Evolutionary conservation across 2,329 filamentous ascomycete species (phyloP), one percentile per base, ranked within the genome.

Genomic region (Colletotrichum sidae): DNA sequence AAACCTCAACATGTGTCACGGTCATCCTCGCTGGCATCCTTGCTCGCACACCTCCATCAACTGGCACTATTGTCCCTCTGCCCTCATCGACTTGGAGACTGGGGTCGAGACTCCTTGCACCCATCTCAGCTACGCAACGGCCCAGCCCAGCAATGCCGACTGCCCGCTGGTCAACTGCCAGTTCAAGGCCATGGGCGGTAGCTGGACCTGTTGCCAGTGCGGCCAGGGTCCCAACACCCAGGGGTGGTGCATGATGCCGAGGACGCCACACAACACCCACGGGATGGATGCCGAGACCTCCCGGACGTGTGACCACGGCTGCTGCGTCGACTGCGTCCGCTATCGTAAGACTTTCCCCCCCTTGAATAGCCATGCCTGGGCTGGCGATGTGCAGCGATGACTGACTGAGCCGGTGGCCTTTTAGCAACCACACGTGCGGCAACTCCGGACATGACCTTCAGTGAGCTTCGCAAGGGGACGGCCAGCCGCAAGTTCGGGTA

Each of bases 151-250:
- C 63, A 80, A 76, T 42, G 68, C 76, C 2, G 77, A 78, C 45
- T 87, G 85, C 55, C 82, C 83, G 11, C 74, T 87, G 17, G 76
- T 80, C 66, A 81, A 83, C 70, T 88, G 85, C 71, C 77, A 81
- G 68, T 87, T 82, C 73, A 80, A 80, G 60, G 77, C 78, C 52
- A 79, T 84, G 41, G 82, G 79, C 44, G 80, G 83, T 15, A 78
- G 73, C 37, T 87, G 85, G 85, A 80, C 76, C n/a, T 88, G 85
- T 68, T 88, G 85, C 72, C 70, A 78, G 39, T 88, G 85, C 69
- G 75, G 80, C 3, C 77, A 82, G 44, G 83, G 83, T 0, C 82
- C 84, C 15, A 87, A 88, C 70, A 79, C 74, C 2, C 76, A 79
- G 65, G 85, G 84, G 7, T 87, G 84, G 84, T 88, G 85, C 71